A percentile compares a stretch with the other conserved stretches of the same genome.
Evolutionary conservation across 2,329 filamentous ascomycete genomes (phyloP).

Genomic region (Aspergillus nomiae): DNA sequence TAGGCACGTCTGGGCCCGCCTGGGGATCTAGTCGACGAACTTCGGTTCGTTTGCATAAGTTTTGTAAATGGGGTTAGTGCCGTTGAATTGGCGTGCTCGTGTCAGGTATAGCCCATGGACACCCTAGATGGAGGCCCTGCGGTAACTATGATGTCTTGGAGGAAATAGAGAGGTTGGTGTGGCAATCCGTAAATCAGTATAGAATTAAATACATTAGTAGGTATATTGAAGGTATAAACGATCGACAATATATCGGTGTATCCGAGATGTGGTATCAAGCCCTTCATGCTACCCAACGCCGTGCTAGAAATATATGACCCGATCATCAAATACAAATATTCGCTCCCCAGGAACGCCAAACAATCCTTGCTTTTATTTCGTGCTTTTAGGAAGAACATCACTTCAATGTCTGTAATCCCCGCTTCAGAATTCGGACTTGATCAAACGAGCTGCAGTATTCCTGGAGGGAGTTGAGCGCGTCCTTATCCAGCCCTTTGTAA

Average conservation of each 20-base stretch:
- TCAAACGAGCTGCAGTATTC: constrained; percentile 4
- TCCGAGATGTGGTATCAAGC: background rate
- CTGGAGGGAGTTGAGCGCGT: background rate
- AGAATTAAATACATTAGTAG: background rate
- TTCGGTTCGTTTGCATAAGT: background rate
- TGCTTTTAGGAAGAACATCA: background rate
- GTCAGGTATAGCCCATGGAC: no score
- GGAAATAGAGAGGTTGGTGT: background rate
- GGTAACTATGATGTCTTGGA: no score
- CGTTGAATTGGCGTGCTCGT: no score
- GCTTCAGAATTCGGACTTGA: background rate
- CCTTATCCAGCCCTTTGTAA: background rate
- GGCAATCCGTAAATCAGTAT: background rate
- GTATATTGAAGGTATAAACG: background rate
- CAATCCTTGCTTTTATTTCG: background rate
- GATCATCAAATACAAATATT: background rate
- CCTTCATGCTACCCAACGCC: no score
- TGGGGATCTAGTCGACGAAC: background rate
- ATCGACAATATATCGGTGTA: background rate
- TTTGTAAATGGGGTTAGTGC: background rate
- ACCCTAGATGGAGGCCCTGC: no score
- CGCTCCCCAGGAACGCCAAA: background rate
- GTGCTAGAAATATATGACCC: background rate
- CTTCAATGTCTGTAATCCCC: background rate
- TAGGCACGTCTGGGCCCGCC: background rate